Evolutionary conservation across 768 basidiomycete genomes (phyloP), one percentile per base, ranked within the genome.

Genomic region (Rhizopogon vinicolor): DNA sequence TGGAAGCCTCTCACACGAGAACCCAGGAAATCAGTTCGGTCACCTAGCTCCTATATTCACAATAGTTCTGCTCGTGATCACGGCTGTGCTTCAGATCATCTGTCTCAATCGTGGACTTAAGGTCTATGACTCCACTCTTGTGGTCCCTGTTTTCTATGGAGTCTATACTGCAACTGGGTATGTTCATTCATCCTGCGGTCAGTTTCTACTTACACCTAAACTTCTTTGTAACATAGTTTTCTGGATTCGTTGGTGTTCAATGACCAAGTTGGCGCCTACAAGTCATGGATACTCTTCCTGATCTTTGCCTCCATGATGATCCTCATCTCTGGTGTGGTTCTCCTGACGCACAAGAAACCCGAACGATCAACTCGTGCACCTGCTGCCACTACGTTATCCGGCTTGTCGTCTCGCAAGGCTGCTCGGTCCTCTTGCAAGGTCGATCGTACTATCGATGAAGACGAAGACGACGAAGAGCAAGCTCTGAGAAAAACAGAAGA

Each of bases 81-180:
- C 93, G 0, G 94, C 93, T 3, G 84, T 98, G 33, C 71, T 87
- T 46, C 95, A 98, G 67, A 96, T 98, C 54, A 84, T 93, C 42
- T 95, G 93, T 67, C 77, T 98, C 41, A 95, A 98, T 65, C 85
- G 88, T 41, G 94, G 89, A 6, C 76, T 96, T n/a, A 85, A 85
- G 64, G 86, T 91, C 8, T 95, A 95, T 62, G 94, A 93, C 64
- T 91, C 89, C 16, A 92, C 91, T 0, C 71, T 97, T 1, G 93
- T 97, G 16, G 94, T 97, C 0, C 95, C 96, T 0, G 87, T 95
- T 13, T 97, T 98, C 68, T 98, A 96, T 66, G 93, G 93, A 9
- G 85, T 93, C 9, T 95, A 94, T 65, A 94, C 92, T 0, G 89
- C 88, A 2, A 79, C 82, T 22, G 91, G 91, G 83, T 90, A 66